Evolutionary conservation across 2,329 filamentous ascomycete genomes (phyloP).

Genomic region (Beauveria caledonica): DNA sequence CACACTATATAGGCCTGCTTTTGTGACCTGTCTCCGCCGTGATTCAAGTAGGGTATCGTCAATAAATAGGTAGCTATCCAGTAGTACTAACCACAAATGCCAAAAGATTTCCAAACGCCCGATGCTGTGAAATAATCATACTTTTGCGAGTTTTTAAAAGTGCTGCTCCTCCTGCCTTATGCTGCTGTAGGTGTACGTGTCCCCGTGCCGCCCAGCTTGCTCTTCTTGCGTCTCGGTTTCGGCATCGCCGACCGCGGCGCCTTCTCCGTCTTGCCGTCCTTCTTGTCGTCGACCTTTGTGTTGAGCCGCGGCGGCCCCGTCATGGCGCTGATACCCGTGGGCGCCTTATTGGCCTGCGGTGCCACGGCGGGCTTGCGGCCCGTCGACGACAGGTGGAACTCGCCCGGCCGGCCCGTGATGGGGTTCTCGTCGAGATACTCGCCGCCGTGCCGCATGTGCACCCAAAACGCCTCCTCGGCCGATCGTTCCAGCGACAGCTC

Average conservation of each 20-base stretch:
- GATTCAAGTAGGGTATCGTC: conserved; percentile 1
- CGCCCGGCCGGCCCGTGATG: conserved; percentile 57
- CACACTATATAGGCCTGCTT: conserved; percentile 26
- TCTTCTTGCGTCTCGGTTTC: conserved; percentile 41
- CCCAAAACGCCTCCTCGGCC: conserved; percentile 49
- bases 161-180: not conserved
- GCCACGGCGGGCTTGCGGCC: conserved; percentile 40
- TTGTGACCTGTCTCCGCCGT: not conserved
- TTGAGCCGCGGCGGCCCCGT: conserved; percentile 28
- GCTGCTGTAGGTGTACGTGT: conserved; percentile 23
- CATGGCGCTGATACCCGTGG: conserved; percentile 26
- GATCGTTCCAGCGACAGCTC: conserved; percentile 36
- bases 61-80: conserved; percentile 7
- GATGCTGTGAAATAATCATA: not conserved
- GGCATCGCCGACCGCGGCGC: conserved; percentile 33
- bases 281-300: conserved; percentile 37
- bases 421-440: conserved; percentile 63
- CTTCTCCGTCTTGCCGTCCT: conserved; percentile 39
- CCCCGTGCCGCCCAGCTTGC: conserved; percentile 30
- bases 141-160: not conserved
- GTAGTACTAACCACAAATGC: not conserved
- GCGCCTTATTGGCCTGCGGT: conserved; percentile 21
- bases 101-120: not conserved
- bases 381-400: conserved; percentile 56
- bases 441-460: conserved; percentile 51